Percentiles rank a stretch among this genome's conserved stretches.
phyloP scores from a whole-genome alignment of 345 rosid genomes.

The Ceriops decandra region DNA sequence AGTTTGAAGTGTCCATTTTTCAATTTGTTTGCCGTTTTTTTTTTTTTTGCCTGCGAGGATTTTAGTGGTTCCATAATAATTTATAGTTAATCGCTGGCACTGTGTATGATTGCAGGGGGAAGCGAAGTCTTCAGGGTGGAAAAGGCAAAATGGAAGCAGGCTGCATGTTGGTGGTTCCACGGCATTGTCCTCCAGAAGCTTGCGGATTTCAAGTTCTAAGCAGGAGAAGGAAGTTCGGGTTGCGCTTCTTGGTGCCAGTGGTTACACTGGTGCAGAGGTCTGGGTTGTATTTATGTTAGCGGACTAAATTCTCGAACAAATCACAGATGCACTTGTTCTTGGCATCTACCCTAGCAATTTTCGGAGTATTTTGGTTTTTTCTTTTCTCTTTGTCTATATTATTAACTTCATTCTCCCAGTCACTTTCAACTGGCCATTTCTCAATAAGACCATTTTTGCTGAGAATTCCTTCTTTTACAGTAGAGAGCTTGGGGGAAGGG shows the following conservation, averaged over 20 bases:
- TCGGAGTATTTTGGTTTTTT: not conserved
- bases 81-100: not conserved
- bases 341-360: too few relatives aligned
- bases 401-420: not conserved
- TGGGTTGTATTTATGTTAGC: not conserved
- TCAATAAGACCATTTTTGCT: too few relatives aligned
- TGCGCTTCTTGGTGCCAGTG: conserved; percentile 97
- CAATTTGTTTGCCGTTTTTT: too few relatives aligned
- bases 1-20: too few relatives aligned
- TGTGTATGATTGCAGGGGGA: conserved; percentile 18
- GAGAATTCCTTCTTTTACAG: too few relatives aligned
- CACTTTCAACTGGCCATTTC: too few relatives aligned
- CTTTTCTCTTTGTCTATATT: not conserved
- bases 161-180: conserved; percentile 30
- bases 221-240: conserved; percentile 54
- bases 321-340: too few relatives aligned
- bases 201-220: conserved; percentile 33
- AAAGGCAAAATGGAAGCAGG: not conserved
- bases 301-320: too few relatives aligned
- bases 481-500: not conserved
- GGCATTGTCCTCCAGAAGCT: conserved; percentile 36
- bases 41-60: too few relatives aligned
- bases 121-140: conserved; percentile 2
- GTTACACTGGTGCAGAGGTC: conserved; percentile 99
- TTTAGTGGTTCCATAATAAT: not conserved